Percentiles rank a stretch among this genome's conserved stretches.
phyloP scores from a whole-genome alignment of 495 filamentous ascomycete genomes.

The Tuber brumale region DNA sequence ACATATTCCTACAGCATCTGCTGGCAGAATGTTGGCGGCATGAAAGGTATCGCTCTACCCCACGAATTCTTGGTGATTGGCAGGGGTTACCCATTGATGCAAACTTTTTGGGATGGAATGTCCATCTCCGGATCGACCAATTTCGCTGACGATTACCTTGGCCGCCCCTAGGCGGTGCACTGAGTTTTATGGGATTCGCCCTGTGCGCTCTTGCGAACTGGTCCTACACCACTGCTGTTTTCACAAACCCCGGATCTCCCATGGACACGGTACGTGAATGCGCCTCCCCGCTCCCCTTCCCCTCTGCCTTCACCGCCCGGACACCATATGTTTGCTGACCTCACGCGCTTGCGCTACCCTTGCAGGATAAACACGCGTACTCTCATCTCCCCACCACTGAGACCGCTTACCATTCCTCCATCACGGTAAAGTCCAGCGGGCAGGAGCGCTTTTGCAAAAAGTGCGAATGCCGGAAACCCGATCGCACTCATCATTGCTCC shows the following conservation, averaged over 20 bases:
- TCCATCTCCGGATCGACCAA: neutral
- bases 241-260: slow-evolving; percentile 76
- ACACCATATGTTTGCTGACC: slow-evolving; percentile 42
- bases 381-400: slow-evolving; percentile 60
- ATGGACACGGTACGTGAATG: slow-evolving; percentile 47
- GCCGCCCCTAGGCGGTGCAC: slow-evolving; percentile 43
- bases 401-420: slow-evolving; percentile 53
- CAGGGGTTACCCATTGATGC: neutral
- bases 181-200: slow-evolving; percentile 55
- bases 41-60: slow-evolving; percentile 57
- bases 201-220: slow-evolving; percentile 77
- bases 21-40: slow-evolving; percentile 50
- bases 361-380: slow-evolving; percentile 48
- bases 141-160: slow-evolving; percentile 18
- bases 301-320: slow-evolving; percentile 51
- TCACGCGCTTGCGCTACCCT: neutral
- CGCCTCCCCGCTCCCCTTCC: slow-evolving; percentile 55
- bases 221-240: slow-evolving; percentile 85
- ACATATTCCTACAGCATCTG: slow-evolving; percentile 73
- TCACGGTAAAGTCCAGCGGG: slow-evolving; percentile 86
- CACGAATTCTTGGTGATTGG: slow-evolving; percentile 5
- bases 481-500: slow-evolving; percentile 93
- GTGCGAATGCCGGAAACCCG: slow-evolving; percentile 85
- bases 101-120: neutral
- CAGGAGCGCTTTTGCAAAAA: slow-evolving; percentile 91